Conservation (phyloP, 441 rosid genomes). For the Gossypium gossypioides region DNA sequence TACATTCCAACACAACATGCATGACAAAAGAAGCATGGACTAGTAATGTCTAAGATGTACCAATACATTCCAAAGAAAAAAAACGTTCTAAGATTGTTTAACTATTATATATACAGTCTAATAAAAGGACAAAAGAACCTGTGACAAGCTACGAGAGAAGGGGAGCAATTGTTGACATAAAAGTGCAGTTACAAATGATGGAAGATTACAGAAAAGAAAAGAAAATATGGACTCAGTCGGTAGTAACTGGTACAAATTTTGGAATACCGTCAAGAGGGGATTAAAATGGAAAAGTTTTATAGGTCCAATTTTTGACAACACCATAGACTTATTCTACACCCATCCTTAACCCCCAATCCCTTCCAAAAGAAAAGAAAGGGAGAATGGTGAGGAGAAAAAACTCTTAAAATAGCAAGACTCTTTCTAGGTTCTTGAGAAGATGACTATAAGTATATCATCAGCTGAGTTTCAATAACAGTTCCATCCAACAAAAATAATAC, state of each 20-base stretch:
- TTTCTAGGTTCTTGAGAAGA: not conserved
- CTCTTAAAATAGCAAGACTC: not conserved
- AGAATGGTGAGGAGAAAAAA: not conserved
- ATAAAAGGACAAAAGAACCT: not conserved
- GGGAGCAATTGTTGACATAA: not conserved
- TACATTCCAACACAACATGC: not conserved
- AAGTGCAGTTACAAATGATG: not conserved
- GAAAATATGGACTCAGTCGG: not conserved
- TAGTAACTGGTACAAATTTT: not conserved
- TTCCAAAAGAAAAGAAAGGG: not conserved
- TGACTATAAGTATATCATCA: not conserved
- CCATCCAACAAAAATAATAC: too few relatives aligned
- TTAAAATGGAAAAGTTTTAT: not conserved
- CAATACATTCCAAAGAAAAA: not conserved
- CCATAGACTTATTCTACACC: not conserved
- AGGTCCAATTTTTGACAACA: not conserved
- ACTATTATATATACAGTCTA: not conserved
- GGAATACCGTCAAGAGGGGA: not conserved
- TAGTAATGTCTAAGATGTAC: not conserved
- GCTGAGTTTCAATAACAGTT: too few relatives aligned
- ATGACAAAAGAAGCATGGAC: not conserved
- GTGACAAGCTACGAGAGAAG: not conserved
- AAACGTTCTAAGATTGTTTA: not conserved
- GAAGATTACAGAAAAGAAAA: not conserved
- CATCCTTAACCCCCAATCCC: not conserved